Evolutionary conservation across 164 flowering plant species (phyloP).

Genomic region (Macadamia tetraphylla): DNA sequence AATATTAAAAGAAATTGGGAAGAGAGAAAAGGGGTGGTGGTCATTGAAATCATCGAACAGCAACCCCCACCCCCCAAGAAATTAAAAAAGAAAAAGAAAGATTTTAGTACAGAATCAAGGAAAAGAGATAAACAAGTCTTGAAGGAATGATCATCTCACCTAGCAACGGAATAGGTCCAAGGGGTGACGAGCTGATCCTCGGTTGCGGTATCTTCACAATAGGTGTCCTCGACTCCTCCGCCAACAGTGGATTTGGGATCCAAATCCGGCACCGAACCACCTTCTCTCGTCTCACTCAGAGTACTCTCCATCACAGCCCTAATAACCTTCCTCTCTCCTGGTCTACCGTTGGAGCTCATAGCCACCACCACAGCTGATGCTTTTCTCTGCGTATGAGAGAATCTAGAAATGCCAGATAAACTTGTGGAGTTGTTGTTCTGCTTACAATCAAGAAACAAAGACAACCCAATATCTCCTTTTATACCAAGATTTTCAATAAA

Average conservation of each 20-base stretch:
- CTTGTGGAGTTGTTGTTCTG: slow-evolving; percentile 16
- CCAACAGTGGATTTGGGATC: slow-evolving; percentile 42
- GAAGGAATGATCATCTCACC: slow-evolving; percentile 25
- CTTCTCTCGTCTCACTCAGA: slow-evolving; percentile 29
- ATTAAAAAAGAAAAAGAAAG: background rate
- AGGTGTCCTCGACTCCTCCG: slow-evolving; percentile 63
- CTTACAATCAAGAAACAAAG: background rate
- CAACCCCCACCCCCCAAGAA: too few relatives aligned
- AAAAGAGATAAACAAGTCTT: background rate
- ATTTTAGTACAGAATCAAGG: background rate
- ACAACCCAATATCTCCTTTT: background rate
- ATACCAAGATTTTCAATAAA: too few relatives aligned
- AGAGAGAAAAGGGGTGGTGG: too few relatives aligned
- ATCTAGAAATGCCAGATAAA: slow-evolving; percentile 13
- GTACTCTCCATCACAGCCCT: slow-evolving; percentile 35
- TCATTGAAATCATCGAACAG: too few relatives aligned
- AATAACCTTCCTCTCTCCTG: slow-evolving; percentile 11
- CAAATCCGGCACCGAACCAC: slow-evolving; percentile 30
- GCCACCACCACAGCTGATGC: slow-evolving; percentile 20
- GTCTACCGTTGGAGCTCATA: slow-evolving; percentile 1
- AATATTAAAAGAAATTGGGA: too few relatives aligned
- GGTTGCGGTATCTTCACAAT: slow-evolving; percentile 69
- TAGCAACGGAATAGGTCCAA: slow-evolving; percentile 66
- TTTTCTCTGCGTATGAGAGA: slow-evolving; percentile 23
- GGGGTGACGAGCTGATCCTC: slow-evolving; percentile 71